Conservation (phyloP, 176 grass and related monocot species). For the Oryza meyeriana region DNA sequence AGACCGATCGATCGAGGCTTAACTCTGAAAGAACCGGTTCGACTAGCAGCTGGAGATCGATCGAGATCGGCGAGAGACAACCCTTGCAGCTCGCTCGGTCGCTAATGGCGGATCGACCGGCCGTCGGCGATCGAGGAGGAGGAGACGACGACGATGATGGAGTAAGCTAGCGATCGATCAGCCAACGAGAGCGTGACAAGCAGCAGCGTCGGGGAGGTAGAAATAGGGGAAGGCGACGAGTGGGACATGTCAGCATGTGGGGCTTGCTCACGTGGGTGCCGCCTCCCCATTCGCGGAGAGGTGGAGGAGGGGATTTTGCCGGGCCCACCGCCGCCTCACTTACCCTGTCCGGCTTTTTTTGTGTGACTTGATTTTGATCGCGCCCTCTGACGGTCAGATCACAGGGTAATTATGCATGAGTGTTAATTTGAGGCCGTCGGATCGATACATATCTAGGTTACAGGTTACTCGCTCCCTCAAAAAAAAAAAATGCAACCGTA, state of each 20-base stretch:
- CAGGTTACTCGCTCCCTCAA: too few species aligned
- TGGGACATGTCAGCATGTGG: conserved; percentile 27
- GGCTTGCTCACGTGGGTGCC: conserved; percentile 50
- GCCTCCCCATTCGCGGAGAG: conserved; percentile 43
- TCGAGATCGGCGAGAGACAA: neutral
- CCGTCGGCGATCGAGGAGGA: neutral
- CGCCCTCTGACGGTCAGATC: neutral
- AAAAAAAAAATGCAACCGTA: too few species aligned
- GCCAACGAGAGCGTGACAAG: conserved; percentile 25
- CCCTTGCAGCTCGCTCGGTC: neutral
- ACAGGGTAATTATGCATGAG: neutral
- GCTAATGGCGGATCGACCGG: conserved; percentile 11
- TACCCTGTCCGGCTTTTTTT: neutral
- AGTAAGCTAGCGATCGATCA: neutral
- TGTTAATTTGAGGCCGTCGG: neutral
- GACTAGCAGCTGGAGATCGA: neutral
- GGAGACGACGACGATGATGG: neutral
- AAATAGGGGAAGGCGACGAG: conserved; percentile 28
- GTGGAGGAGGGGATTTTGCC: conserved; percentile 29
- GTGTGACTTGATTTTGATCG: neutral
- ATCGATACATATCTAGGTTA: too few species aligned
- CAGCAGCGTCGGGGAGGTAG: conserved; percentile 23
- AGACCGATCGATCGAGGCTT: neutral
- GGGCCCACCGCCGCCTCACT: conserved; percentile 23
- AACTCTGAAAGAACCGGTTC: neutral